Conservation (phyloP, 2,329 filamentous ascomycete species). For the Blastomyces silverae region DNA sequence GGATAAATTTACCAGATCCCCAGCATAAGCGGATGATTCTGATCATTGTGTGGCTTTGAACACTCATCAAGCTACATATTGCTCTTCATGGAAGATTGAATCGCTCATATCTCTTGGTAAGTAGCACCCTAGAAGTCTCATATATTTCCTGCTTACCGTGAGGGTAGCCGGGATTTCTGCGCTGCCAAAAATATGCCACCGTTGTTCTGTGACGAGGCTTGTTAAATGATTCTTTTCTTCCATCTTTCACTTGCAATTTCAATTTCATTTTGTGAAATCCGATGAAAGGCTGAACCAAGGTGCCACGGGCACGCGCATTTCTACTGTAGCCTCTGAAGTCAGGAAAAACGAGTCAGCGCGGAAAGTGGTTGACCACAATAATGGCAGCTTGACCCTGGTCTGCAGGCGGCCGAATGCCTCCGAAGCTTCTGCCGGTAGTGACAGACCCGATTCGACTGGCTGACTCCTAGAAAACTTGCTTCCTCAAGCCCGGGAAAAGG, state of each 20-base stretch:
- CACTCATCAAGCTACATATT: not conserved
- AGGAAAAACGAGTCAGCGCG: too few species aligned
- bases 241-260: not conserved
- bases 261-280: not conserved
- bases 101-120: not conserved
- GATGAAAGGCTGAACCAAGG: not conserved
- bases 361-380: not conserved
- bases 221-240: not conserved
- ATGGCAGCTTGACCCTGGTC: not conserved
- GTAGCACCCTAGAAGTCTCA: not conserved
- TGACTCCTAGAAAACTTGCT: too few species aligned
- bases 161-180: not conserved
- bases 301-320: not conserved
- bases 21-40: not conserved
- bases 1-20: too few species aligned
- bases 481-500: too few species aligned
- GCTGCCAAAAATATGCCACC: not conserved
- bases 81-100: not conserved
- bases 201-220: not conserved
- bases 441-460: not conserved
- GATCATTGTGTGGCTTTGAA: not conserved
- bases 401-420: not conserved
- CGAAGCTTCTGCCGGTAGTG: not conserved
- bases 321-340: not conserved
- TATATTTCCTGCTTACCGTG: not conserved